These are phyloP conservation scores for Cordyceps tenuipes DNA, from an alignment of 2,329 filamentous ascomycete genomes.

Conservation along the genomic window DNA sequence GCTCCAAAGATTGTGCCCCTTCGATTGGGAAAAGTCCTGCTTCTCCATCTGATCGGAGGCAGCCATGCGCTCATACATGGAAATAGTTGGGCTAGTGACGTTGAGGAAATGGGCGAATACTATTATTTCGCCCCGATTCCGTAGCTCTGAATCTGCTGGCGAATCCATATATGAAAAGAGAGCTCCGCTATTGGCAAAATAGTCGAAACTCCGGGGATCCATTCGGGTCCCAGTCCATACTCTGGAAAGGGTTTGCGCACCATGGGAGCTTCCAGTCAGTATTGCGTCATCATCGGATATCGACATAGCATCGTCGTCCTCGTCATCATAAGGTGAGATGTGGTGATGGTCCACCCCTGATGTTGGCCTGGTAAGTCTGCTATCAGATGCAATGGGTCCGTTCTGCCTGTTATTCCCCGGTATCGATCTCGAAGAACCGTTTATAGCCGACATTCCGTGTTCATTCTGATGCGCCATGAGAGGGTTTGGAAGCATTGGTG, in stretches of 20 bases:
- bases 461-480: background rate
- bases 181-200: slow-evolving; percentile 39
- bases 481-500: slow-evolving; percentile 2
- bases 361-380: background rate
- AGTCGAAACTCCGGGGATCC: slow-evolving; percentile 36
- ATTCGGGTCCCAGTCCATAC: slow-evolving; percentile 29
- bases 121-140: slow-evolving; percentile 68
- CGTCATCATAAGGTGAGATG: slow-evolving; percentile 2
- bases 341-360: background rate
- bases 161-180: slow-evolving; percentile 61
- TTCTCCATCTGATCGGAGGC: slow-evolving; percentile 59
- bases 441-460: background rate
- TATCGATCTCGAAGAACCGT: background rate
- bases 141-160: slow-evolving; percentile 61
- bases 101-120: slow-evolving; percentile 91
- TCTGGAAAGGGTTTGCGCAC: background rate
- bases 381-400: background rate
- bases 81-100: slow-evolving; percentile 77
- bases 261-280: background rate
- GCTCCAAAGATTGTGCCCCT: slow-evolving; percentile 58
- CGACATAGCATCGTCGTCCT: slow-evolving; percentile 13
- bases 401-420: background rate
- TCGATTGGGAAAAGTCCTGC: slow-evolving; percentile 43
- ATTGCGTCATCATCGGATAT: slow-evolving; percentile 11
- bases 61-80: slow-evolving; percentile 71